These are phyloP conservation scores for Penicillium sp. DNA, from an alignment of 2,329 filamentous ascomycete species.

Conservation along the genomic window DNA sequence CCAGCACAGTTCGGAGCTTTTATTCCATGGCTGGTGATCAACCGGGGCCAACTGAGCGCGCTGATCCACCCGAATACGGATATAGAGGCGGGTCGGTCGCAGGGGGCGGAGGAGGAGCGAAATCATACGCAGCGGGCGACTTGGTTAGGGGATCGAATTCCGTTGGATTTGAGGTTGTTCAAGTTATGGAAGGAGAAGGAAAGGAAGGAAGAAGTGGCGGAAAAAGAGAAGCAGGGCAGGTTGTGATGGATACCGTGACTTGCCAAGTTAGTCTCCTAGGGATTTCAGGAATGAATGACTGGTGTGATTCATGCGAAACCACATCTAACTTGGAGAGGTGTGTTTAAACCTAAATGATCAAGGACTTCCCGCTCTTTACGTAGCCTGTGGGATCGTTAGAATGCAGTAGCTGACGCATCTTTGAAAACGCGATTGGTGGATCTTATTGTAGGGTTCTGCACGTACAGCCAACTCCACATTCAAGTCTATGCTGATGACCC, in stretches of 20 bases:
- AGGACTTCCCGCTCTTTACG: not conserved
- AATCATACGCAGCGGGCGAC: constrained; percentile 47
- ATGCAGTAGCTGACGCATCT: not conserved
- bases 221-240: constrained; percentile 14
- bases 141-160: constrained; percentile 49
- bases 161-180: constrained; percentile 43
- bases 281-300: not conserved
- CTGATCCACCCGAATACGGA: constrained; percentile 79
- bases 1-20: constrained; percentile 89
- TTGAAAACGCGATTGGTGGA: not conserved
- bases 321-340: not conserved
- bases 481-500: not conserved
- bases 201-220: constrained; percentile 14
- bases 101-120: constrained; percentile 48
- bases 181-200: constrained; percentile 29
- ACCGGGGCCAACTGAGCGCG: constrained; percentile 75
- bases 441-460: not conserved
- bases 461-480: not conserved
- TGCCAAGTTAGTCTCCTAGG: not conserved
- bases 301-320: not conserved
- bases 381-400: not conserved
- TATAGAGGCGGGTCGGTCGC: constrained; percentile 6
- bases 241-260: not conserved
- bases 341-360: not conserved
- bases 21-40: constrained; percentile 78